phyloP scores from a whole-genome alignment of 768 basidiomycete genomes.

The Russula olivacea region DNA sequence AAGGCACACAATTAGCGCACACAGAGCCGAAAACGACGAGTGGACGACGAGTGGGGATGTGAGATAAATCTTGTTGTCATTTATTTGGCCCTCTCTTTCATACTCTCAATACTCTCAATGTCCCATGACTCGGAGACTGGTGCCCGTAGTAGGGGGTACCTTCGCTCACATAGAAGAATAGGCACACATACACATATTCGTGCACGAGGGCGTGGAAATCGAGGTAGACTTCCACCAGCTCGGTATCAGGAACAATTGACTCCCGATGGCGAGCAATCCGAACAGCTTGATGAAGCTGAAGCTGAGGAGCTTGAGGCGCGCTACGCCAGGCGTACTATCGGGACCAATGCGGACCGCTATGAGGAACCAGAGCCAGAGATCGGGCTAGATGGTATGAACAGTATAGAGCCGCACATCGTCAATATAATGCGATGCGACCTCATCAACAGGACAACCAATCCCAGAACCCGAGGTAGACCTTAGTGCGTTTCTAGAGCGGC shows the following conservation, averaged over 20 bases:
- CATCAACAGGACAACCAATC: slow-evolving; percentile 52
- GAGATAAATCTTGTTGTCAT: slow-evolving; percentile 7
- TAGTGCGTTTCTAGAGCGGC: slow-evolving; percentile 57
- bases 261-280: slow-evolving; percentile 50
- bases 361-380: slow-evolving; percentile 62
- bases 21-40: not conserved
- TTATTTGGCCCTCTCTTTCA: slow-evolving; percentile 4
- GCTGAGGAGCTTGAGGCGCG: slow-evolving; percentile 44
- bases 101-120: not conserved
- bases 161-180: slow-evolving; percentile 58
- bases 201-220: slow-evolving; percentile 42
- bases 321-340: slow-evolving; percentile 54
- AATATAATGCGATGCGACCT: not conserved
- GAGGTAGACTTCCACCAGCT: slow-evolving; percentile 52
- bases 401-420: not conserved
- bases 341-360: slow-evolving; percentile 70
- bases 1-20: not conserved
- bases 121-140: not conserved
- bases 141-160: slow-evolving; percentile 39
- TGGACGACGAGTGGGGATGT: no score
- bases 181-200: slow-evolving; percentile 49
- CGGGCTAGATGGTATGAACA: slow-evolving; percentile 57
- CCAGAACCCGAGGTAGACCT: slow-evolving; percentile 71
- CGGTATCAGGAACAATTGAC: slow-evolving; percentile 56
- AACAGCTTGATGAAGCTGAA: slow-evolving; percentile 41